These are phyloP conservation scores for Boletus rufocinnamomeus DNA, from an alignment of 768 basidiomycete genomes.

Conservation along the genomic window DNA sequence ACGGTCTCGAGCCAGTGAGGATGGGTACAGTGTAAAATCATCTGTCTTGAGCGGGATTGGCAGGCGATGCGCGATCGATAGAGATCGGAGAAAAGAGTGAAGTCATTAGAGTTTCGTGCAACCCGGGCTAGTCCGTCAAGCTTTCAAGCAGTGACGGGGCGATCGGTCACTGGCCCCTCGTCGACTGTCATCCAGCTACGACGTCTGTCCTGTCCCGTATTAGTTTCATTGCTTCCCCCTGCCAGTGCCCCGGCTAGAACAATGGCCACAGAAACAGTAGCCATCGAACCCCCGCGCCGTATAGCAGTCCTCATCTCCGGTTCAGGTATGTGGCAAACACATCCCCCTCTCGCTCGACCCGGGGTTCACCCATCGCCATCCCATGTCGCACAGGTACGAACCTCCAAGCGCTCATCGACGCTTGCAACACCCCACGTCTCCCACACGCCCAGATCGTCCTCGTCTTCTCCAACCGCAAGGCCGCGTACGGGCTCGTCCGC, in stretches of 20 bases:
- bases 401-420: constrained; percentile 94
- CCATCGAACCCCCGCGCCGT: constrained; percentile 5
- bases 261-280: constrained; percentile 6
- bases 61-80: neutral
- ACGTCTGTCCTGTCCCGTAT: constrained; percentile 8
- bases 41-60: neutral
- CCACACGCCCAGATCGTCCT: constrained; percentile 70
- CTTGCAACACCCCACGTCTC: constrained; percentile 70
- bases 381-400: constrained; percentile 69
- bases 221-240: neutral
- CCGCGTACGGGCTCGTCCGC: constrained; percentile 86
- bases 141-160: too few species aligned
- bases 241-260: too few species aligned
- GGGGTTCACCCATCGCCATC: neutral
- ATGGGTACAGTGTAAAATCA: neutral
- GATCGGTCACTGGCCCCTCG: neutral
- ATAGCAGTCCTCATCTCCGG: constrained; percentile 60
- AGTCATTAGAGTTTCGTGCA: neutral
- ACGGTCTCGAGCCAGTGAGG: neutral
- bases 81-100: neutral
- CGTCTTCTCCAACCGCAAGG: constrained; percentile 91
- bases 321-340: constrained; percentile 52
- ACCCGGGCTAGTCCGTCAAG: neutral
- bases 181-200: constrained; percentile 1
- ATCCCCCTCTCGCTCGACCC: neutral